phyloP scores from a whole-genome alignment of 306 rosid species.

The Luffa acutangula region DNA sequence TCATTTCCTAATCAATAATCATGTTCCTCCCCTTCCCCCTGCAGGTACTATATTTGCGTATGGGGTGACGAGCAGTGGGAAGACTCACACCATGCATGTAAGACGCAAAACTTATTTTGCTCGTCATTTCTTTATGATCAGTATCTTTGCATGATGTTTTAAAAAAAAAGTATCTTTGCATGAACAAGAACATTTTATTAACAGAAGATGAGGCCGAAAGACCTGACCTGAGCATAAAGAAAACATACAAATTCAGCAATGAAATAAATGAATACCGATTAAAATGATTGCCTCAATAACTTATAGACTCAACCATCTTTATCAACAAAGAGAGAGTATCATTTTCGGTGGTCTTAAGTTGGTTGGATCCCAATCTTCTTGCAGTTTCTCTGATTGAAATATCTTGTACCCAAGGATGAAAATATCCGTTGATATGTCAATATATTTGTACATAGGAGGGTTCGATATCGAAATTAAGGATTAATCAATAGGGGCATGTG shows the following conservation, averaged over 20 bases:
- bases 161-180: not conserved
- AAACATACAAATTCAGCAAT: not conserved
- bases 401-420: not conserved
- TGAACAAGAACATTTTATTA: not conserved
- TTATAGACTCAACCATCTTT: not conserved
- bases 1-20: not conserved
- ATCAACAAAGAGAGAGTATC: not conserved
- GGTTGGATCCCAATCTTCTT: not conserved
- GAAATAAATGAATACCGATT: not conserved
- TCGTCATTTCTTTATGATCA: not conserved
- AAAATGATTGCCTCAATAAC: not conserved
- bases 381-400: not conserved
- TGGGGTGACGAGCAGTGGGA: constrained; percentile 99
- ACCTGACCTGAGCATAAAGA: not conserved
- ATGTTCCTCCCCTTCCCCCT: not conserved
- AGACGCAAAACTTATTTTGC: constrained; percentile 25
- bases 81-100: constrained; percentile 99
- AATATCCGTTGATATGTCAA: no score
- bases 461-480: no score
- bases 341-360: not conserved
- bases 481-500: no score
- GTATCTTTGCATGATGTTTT: not conserved
- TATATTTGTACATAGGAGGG: no score
- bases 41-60: constrained; percentile 93
- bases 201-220: not conserved